Conservation (phyloP, 768 basidiomycete species). For the Hygrocybe coccinea region DNA sequence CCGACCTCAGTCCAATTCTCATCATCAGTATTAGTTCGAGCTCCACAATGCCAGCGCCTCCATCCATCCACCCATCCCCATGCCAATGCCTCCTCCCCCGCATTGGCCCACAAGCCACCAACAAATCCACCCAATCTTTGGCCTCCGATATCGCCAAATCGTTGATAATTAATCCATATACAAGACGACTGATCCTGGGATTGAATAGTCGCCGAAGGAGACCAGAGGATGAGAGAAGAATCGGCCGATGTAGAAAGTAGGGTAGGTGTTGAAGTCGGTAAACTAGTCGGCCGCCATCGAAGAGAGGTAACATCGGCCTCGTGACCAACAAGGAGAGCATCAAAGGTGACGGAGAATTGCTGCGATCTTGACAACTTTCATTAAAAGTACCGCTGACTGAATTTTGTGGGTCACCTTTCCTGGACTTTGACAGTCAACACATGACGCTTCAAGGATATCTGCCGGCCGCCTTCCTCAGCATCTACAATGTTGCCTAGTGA, state of each 20-base stretch:
- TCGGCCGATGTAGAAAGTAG: constrained; percentile 93
- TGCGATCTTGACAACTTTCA: constrained; percentile 22
- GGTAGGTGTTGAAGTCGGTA: constrained; percentile 34
- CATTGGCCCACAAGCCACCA: constrained; percentile 74
- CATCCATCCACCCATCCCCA: constrained; percentile 96
- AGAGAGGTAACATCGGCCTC: constrained; percentile 88
- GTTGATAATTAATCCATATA: constrained; percentile 85
- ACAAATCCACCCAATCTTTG: constrained; percentile 89
- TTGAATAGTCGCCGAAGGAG: constrained; percentile 53
- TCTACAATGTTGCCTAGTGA: constrained; percentile 68
- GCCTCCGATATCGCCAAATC: constrained; percentile 94
- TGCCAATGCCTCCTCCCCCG: constrained; percentile 63
- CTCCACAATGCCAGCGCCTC: constrained; percentile 70
- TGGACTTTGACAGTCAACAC: constrained; percentile 59
- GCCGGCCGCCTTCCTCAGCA: constrained; percentile 72
- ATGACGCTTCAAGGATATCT: constrained; percentile 87
- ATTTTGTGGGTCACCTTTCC: constrained; percentile 32
- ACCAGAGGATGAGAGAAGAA: constrained; percentile 94
- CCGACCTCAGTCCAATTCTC: constrained; percentile 64
- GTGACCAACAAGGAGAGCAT: constrained; percentile 93
- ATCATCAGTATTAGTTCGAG: constrained; percentile 11
- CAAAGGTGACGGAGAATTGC: constrained; percentile 80
- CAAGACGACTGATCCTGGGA: constrained; percentile 43
- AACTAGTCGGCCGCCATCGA: constrained; percentile 61
- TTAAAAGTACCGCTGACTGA: not conserved